These are phyloP conservation scores for Phytophthora lateralis DNA, from an alignment of 352 stramenopile genomes.

Conservation along the genomic window DNA sequence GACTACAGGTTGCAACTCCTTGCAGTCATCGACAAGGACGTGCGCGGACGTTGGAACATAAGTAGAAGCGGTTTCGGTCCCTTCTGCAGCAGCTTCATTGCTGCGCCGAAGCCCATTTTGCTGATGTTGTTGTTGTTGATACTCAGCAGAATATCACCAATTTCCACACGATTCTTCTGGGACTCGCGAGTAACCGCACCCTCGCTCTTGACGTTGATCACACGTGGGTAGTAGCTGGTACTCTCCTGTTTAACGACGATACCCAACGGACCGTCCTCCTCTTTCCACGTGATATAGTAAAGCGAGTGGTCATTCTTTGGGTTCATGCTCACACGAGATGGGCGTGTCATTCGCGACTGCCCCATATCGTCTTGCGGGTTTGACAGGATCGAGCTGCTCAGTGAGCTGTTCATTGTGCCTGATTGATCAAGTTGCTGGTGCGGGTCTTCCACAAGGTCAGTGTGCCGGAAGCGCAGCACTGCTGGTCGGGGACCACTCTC, in stretches of 20 bases:
- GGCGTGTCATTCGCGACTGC: conserved; percentile 67
- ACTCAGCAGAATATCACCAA: conserved; percentile 81
- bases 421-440: conserved; percentile 34
- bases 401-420: conserved; percentile 19
- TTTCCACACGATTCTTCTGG: conserved; percentile 85
- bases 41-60: conserved; percentile 82
- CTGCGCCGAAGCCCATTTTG: conserved; percentile 87
- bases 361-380: conserved; percentile 80
- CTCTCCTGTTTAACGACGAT: conserved; percentile 90
- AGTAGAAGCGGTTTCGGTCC: conserved; percentile 85
- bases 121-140: conserved; percentile 94
- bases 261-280: conserved; percentile 82
- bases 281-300: conserved; percentile 92
- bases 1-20: conserved; percentile 46
- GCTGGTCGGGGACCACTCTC: conserved; percentile 78
- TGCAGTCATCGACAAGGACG: conserved; percentile 39
- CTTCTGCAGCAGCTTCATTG: conserved; percentile 88
- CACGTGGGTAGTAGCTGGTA: conserved; percentile 85
- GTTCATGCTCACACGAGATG: conserved; percentile 79
- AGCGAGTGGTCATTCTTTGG: conserved; percentile 84
- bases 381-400: conserved; percentile 41
- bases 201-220: conserved; percentile 90
- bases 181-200: conserved; percentile 79
- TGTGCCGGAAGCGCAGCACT: conserved; percentile 86
- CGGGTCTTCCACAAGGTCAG: conserved; percentile 66